Base-by-base conservation (phyloP, 495 filamentous ascomycete genomes). In the Poronia punctata region DNA sequence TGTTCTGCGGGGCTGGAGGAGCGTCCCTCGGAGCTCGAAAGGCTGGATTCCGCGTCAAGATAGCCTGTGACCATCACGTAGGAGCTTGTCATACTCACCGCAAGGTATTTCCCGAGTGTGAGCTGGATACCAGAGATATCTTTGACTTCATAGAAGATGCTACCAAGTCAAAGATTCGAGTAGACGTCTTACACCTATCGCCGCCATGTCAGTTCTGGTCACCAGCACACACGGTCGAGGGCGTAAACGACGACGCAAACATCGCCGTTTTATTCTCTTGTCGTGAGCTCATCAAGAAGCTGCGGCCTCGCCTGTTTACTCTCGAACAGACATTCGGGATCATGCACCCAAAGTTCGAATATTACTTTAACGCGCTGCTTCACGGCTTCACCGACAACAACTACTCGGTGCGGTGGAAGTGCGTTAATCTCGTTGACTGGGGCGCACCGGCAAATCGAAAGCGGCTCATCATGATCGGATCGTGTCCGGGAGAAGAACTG, bases 181-280 rank as follows among this genome's bases (percentile, higher is more conserved):
- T 86, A 0, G 88, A 95, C 49, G 65, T 94, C 14, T 65, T 83
- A 2, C 89, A 96, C 40, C 57, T 90, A 0, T 92, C 85, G 0
- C 86, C 87, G 0, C 89, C 90, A 0, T 97, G 90, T 35, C 85
- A 92, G 44, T 76, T 75, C 5, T 95, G 82, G 60, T 93, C 85
- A 0, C 77, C 79, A 0, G 85, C 84, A 0, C 84, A 95, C 41
- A 90, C 85, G 0, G 58, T 70, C 3, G 48, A 66, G 0, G 75
- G 78, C 1, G 64, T 70, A 7, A 69, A 85, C 25, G 88, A 93
- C 33, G 86, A 89, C 2, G 66, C 59, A 5, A 95, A 95, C 40
- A 77, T 75, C 0, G 81, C 82, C 0, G 75, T 80, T 1, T 61
- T 90, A 0, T 88, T 83, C 49, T 77, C 78, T 0, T 75, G 83